Base-by-base conservation (phyloP, 495 filamentous ascomycete species). In the Aspergillus sparsus region DNA sequence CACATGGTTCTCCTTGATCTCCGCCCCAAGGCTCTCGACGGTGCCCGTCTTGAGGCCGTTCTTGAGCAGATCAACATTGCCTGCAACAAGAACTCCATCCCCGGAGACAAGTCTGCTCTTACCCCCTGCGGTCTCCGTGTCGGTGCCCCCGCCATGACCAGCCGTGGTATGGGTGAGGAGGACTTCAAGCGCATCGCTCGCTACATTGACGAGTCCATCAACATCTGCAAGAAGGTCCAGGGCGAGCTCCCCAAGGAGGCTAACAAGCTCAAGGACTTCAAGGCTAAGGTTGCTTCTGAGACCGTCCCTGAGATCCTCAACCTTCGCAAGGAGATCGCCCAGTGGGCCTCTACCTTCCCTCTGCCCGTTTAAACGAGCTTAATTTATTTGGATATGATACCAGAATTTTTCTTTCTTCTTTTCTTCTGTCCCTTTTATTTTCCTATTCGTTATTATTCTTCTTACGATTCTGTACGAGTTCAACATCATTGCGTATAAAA, bases 231-330 rank as follows among this genome's bases (percentile, higher is more conserved):
- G 82, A 82, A 89, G 65, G 81, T 96, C 62, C 94, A 98, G 82
- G 79, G 71, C 51, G 78, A 80, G 60, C 82, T 98, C 8, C 94
- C 95, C 63, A 97, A 97, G 86, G 90, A 93, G 74, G 91, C 90
- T 61, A 98, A 98, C 84, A 97, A 93, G 86, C 89, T 92, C 68
- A 98, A 98, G 87, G 95, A 98, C 82, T 98, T 98, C 88, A 93
- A 92, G 81, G 87, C 88, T 68, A 92, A 91, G 83, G 89, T 96
- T 55, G 83, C 89, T 54, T 79, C 80, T 59, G 92, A 90, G 51
- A 84, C 87, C 65, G 83, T 96, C 45, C 69, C 83, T 49, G 89
- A 91, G 80, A 89, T 98, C 74, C 82, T 85, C 62, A 85, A 83
- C 62, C 82, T 97, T 69, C 89, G 85, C 82, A 88, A 91, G 83